phyloP scores from a whole-genome alignment of 495 filamentous ascomycete genomes.

The Neurospora intermedia region DNA sequence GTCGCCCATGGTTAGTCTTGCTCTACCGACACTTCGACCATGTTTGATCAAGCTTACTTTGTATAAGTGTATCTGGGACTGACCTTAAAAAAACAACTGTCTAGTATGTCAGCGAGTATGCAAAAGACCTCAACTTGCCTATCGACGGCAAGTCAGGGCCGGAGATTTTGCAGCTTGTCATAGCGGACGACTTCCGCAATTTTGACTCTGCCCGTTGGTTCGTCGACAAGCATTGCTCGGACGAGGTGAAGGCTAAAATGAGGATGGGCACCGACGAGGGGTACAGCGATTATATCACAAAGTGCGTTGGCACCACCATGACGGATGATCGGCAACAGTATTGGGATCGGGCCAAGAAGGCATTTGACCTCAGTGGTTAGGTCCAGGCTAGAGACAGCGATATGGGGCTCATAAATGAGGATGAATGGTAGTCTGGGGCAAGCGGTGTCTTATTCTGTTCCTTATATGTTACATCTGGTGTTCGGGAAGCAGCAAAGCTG shows the following conservation, averaged over 20 bases:
- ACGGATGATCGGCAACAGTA: slow-evolving; percentile 41
- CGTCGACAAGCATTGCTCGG: slow-evolving; percentile 50
- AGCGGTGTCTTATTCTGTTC: not conserved
- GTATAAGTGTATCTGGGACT: not conserved
- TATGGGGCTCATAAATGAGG: not conserved
- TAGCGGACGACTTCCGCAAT: slow-evolving; percentile 32
- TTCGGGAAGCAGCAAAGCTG: no score
- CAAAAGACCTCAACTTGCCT: not conserved
- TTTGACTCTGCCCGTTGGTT: slow-evolving; percentile 74
- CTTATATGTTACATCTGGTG: not conserved
- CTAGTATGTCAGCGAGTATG: not conserved
- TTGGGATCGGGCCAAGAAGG: slow-evolving; percentile 42
- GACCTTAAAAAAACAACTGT: not conserved
- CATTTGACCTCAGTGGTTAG: slow-evolving; percentile 24
- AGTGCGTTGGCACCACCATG: slow-evolving; percentile 44
- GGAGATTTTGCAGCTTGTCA: not conserved
- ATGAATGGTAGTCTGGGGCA: not conserved
- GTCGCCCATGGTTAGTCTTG: slow-evolving; percentile 24
- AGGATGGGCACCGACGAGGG: slow-evolving; percentile 41
- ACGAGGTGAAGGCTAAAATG: slow-evolving; percentile 35
- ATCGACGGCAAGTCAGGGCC: not conserved
- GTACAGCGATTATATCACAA: slow-evolving; percentile 53
- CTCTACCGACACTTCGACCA: not conserved
- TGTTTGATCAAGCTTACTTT: not conserved
- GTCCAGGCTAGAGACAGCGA: not conserved